These are phyloP conservation scores for Bothriochloa decipiens DNA, from an alignment of 176 grass and related monocot genomes.

Conservation along the genomic window DNA sequence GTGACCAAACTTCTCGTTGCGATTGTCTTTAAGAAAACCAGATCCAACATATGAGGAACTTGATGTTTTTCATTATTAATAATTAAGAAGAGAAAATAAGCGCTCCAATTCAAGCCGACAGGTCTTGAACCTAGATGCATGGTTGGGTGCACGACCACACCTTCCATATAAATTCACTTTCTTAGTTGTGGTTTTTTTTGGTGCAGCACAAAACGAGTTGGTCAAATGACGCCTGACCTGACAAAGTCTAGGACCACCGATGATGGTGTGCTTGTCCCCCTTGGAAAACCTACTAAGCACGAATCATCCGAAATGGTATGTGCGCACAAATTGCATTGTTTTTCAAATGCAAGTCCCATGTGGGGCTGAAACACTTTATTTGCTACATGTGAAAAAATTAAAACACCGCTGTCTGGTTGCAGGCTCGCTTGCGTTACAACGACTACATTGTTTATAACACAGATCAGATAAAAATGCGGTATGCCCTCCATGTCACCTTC, in stretches of 20 bases:
- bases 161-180: no score
- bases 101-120: no score
- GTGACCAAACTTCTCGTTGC: slow-evolving; percentile 20
- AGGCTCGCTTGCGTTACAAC: slow-evolving; percentile 89
- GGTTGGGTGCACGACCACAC: no score
- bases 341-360: background rate
- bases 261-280: slow-evolving; percentile 68
- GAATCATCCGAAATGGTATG: slow-evolving; percentile 51
- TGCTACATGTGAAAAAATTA: background rate
- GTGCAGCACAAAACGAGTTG: slow-evolving; percentile 84
- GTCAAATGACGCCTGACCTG: slow-evolving; percentile 56
- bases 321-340: background rate
- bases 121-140: no score
- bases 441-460: slow-evolving; percentile 92
- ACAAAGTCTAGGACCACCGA: slow-evolving; percentile 52
- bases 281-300: slow-evolving; percentile 65
- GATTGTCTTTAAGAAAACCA: background rate
- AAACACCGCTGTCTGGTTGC: slow-evolving; percentile 36
- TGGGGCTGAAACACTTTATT: background rate
- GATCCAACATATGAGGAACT: no score
- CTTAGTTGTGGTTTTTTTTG: background rate
- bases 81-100: no score
- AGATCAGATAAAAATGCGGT: slow-evolving; percentile 96
- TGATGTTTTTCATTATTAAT: no score
- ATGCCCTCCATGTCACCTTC: slow-evolving; percentile 77